Base-by-base conservation (phyloP, 2,329 filamentous ascomycete genomes). In the Chrysoporthe cubensis region DNA sequence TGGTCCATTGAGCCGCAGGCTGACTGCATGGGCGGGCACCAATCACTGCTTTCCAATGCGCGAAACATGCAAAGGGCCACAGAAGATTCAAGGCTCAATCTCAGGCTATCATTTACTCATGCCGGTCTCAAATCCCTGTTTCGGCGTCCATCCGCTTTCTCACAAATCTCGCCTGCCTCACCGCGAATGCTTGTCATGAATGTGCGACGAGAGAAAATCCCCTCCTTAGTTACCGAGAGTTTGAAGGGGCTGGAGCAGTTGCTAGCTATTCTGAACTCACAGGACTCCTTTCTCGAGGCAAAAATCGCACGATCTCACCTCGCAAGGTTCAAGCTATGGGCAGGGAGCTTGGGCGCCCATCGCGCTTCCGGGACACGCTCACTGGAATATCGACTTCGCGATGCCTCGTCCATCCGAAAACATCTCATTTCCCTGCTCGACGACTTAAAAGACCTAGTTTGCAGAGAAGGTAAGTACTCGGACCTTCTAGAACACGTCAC, bases 21-120 rank as follows among this genome's bases (percentile, higher is more conserved):
- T 48, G 59, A 48, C 59, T n/a, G 42, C 59, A n/a, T n/a, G 60
- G 60, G 60, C 13, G 60, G 60, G 60, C 60, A 62, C 60, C 60
- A 62, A 62, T 62, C 60, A 62, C 48, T 50, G 26, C 2, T 13
- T 26, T 8, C 46, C n/a, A 21, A 48, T n/a, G 46, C n/a, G 46
- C n/a, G 46, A 26, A 26, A 26, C 26, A 26, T 2, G 26, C 2
- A 26, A 26, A 26, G 26, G 26, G 26, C 26, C 46, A 48, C 46
- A 7, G 46, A 21, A 48, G 9, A 48, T 48, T 21, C 9, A 7
- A 48, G 46, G 46, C 46, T 48, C 46, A 48, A n/a, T 4, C n/a
- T 18, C 9, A 48, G 46, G 6, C n/a, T 48, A 18, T 48, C 18
- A n/a, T 48, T 48, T n/a, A 3, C n/a, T 48, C 46, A 18, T n/a